These are phyloP conservation scores for Aspergillus sp. DNA, from an alignment of 2,329 filamentous ascomycete genomes.

Conservation along the genomic window DNA sequence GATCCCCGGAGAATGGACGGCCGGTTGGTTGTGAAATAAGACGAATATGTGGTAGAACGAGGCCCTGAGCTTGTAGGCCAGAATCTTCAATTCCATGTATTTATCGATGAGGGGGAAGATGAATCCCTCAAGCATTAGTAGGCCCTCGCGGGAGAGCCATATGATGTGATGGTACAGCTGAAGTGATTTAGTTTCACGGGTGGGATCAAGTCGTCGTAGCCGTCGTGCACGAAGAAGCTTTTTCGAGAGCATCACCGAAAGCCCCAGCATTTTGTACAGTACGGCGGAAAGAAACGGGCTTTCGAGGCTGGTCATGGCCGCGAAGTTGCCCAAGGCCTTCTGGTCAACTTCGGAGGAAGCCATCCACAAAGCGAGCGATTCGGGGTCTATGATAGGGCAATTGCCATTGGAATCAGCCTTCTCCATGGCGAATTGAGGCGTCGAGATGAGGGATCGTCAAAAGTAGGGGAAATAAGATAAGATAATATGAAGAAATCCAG, in stretches of 20 bases:
- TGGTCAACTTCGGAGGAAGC: constrained; percentile 96
- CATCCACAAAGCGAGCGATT: constrained; percentile 59
- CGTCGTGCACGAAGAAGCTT: constrained; percentile 82
- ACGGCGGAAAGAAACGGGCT: constrained; percentile 73
- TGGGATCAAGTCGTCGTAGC: constrained; percentile 75
- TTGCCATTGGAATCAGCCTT: constrained; percentile 31
- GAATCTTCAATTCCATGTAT: constrained; percentile 79
- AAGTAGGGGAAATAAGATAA: background rate
- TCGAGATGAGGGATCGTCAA: background rate
- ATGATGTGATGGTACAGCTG: constrained; percentile 88
- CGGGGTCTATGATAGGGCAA: constrained; percentile 31
- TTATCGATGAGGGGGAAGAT: constrained; percentile 80
- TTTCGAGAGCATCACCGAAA: constrained; percentile 83
- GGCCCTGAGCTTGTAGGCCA: constrained; percentile 87
- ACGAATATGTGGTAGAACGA: constrained; percentile 98
- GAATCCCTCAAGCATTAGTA: constrained; percentile 81
- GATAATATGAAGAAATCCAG: background rate
- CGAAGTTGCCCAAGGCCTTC: constrained; percentile 90
- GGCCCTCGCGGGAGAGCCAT: constrained; percentile 90
- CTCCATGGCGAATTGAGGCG: constrained; percentile 8
- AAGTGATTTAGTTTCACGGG: constrained; percentile 74
- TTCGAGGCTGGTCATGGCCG: constrained; percentile 72
- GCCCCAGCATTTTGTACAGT: constrained; percentile 85
- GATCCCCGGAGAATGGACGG: constrained; percentile 63
- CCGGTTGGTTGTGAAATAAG: constrained; percentile 88